Conservation (phyloP, 73 alveolate genomes). For the Paramecium sonneborni region DNA sequence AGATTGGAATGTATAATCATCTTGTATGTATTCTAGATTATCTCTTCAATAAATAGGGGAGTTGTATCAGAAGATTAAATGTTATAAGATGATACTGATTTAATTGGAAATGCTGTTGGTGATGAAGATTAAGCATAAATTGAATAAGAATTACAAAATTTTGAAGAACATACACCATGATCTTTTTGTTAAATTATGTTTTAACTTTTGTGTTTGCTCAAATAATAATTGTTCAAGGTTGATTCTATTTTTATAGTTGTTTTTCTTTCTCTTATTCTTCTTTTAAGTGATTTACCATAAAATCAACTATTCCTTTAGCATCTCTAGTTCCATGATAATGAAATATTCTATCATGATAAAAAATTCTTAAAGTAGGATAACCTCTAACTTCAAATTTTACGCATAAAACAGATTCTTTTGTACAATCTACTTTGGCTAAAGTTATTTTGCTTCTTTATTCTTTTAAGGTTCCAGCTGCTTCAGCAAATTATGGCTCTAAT, state of each 20-base stretch:
- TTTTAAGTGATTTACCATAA: conserved; percentile 5
- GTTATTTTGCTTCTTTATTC: background rate
- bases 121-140: conserved; percentile 46
- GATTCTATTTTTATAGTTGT: background rate
- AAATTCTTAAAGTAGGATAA: conserved; percentile 38
- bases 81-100: conserved; percentile 10
- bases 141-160: background rate
- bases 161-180: conserved; percentile 22
- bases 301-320: background rate
- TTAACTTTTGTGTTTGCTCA: background rate
- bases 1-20: conserved; percentile 60
- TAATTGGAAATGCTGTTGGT: conserved; percentile 48
- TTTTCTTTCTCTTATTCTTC: background rate
- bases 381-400: background rate
- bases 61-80: background rate
- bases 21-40: conserved; percentile 19
- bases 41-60: background rate
- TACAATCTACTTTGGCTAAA: conserved; percentile 46
- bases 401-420: background rate
- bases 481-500: background rate
- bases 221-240: background rate
- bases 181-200: background rate
- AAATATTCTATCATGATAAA: conserved; percentile 15
- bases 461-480: background rate
- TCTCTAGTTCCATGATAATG: conserved; percentile 14